Percentiles rank a stretch among this genome's conserved stretches.
These are phyloP conservation scores for Holtermannia corniformis DNA, from an alignment of 768 basidiomycete species.

Conservation along the genomic window DNA sequence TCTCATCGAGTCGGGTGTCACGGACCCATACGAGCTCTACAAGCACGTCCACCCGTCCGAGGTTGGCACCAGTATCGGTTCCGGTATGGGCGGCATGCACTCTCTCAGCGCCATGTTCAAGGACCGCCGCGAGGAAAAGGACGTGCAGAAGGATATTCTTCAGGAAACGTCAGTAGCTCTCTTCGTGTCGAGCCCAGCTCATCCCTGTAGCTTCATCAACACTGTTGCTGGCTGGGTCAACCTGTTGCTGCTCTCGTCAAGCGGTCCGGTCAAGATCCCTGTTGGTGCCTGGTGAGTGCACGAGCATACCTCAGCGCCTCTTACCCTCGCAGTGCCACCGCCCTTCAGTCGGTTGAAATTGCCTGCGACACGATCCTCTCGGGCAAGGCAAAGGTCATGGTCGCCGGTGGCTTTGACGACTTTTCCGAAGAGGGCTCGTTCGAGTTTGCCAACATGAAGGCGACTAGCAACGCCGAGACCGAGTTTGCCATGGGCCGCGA, in stretches of 20 bases:
- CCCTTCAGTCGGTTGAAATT: slow-evolving; percentile 94
- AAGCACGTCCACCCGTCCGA: slow-evolving; percentile 94
- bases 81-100: slow-evolving; percentile 93
- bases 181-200: slow-evolving; percentile 5
- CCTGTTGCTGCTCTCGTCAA: slow-evolving; percentile 83
- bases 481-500: slow-evolving; percentile 99
- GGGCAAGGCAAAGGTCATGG: slow-evolving; percentile 98
- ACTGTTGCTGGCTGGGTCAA: slow-evolving; percentile 98
- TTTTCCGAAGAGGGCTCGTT: slow-evolving; percentile 96
- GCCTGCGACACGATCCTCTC: slow-evolving; percentile 90
- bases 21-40: slow-evolving; percentile 96
- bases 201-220: slow-evolving; percentile 75
- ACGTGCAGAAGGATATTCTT: slow-evolving; percentile 94
- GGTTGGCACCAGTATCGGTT: slow-evolving; percentile 85
- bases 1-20: slow-evolving; percentile 91
- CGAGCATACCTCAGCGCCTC: background rate
- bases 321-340: slow-evolving; percentile 62
- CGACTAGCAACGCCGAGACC: slow-evolving; percentile 90
- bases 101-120: slow-evolving; percentile 96
- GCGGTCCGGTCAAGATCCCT: slow-evolving; percentile 96
- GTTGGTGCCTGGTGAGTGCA: slow-evolving; percentile 84
- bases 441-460: slow-evolving; percentile 99
- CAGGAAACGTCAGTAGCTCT: slow-evolving; percentile 86
- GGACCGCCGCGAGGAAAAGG: slow-evolving; percentile 93
- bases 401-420: slow-evolving; percentile 97